phyloP scores from a whole-genome alignment of 345 rosid genomes.

The Anastatica hierochuntica region DNA sequence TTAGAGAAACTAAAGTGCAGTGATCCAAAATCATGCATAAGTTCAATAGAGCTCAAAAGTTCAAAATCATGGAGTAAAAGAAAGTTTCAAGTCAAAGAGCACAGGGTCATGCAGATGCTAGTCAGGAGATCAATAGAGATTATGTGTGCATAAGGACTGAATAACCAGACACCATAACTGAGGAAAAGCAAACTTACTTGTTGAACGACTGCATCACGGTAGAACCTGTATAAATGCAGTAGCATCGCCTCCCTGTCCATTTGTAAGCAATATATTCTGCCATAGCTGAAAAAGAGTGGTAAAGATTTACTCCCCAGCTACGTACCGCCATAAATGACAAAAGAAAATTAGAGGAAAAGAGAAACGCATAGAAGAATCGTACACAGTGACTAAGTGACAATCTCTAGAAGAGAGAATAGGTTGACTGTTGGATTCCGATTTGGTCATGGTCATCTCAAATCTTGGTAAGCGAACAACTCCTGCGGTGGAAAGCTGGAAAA shows the following conservation, averaged over 20 bases:
- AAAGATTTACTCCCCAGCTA: background rate
- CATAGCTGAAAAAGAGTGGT: constrained; percentile 54
- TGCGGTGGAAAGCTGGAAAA: constrained; percentile 78
- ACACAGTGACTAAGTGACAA: constrained; percentile 75
- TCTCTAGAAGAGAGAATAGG: constrained; percentile 92
- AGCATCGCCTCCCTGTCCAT: constrained; percentile 95
- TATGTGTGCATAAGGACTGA: background rate
- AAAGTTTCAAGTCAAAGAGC: background rate
- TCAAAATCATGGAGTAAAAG: constrained; percentile 1
- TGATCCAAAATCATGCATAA: background rate
- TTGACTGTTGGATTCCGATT: constrained; percentile 68
- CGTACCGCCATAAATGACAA: background rate
- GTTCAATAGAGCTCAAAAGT: background rate
- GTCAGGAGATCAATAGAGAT: background rate
- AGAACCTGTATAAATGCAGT: constrained; percentile 81
- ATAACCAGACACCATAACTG: constrained; percentile 5
- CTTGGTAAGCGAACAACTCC: constrained; percentile 84
- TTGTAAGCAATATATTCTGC: constrained; percentile 97
- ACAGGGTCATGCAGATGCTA: constrained; percentile 2
- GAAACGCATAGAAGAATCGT: constrained; percentile 27
- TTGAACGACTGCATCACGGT: constrained; percentile 90
- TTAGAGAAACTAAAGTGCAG: background rate
- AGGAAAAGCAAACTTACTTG: constrained; percentile 43
- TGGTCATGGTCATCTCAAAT: constrained; percentile 95
- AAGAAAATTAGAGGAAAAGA: background rate